Evolutionary conservation across 306 rosid species (phyloP).

Genomic region (Citrullus colocynthis): DNA sequence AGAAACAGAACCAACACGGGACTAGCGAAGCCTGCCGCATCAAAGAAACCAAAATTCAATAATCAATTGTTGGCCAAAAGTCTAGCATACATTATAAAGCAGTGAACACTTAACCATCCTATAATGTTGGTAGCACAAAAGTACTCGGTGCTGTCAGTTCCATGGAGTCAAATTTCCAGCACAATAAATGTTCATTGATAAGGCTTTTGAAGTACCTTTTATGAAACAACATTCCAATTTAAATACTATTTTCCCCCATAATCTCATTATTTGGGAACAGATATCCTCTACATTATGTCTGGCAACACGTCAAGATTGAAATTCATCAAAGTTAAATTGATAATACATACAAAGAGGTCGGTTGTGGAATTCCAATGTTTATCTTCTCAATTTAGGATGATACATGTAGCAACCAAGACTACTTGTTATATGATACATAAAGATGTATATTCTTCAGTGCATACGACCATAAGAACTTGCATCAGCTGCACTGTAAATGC

Average conservation of each 20-base stretch:
- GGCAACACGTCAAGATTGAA: neutral
- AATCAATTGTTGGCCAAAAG: neutral
- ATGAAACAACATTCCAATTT: neutral
- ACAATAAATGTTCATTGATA: neutral
- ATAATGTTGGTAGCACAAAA: neutral
- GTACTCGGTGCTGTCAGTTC: neutral
- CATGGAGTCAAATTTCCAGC: neutral
- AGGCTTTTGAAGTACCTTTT: neutral
- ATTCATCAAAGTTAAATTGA: neutral
- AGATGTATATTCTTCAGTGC: neutral
- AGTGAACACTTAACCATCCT: neutral
- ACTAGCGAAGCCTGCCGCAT: slow-evolving; percentile 33
- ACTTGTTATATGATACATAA: neutral
- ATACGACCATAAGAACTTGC: neutral
- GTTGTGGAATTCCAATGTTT: neutral
- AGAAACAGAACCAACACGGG: slow-evolving; percentile 27
- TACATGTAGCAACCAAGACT: neutral
- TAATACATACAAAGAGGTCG: neutral
- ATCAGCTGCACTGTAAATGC: neutral
- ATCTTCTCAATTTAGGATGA: neutral
- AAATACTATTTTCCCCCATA: neutral
- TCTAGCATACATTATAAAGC: neutral
- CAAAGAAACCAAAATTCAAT: neutral
- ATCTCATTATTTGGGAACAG: neutral
- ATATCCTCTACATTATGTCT: neutral